Percentiles rank a stretch among this genome's conserved stretches.
Evolutionary conservation across 1,284 basidiomycete genomes (phyloP).

Genomic region (Leccinum colubrinum): DNA sequence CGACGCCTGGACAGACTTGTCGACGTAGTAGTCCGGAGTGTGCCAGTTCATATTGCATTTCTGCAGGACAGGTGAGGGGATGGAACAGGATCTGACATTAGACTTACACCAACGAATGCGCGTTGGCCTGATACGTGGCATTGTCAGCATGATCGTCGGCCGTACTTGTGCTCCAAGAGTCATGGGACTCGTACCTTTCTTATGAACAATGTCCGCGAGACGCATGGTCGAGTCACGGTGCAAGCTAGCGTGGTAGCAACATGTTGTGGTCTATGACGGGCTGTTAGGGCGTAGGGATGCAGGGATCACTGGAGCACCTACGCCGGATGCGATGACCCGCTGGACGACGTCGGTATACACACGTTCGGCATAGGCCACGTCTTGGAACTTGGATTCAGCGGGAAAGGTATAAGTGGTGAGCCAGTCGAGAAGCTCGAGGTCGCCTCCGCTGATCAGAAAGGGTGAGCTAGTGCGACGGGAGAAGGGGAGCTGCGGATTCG

Average conservation of each 20-base stretch:
- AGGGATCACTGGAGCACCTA: constrained; percentile 38
- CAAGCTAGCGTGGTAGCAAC: constrained; percentile 88
- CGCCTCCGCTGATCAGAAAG: constrained; percentile 55
- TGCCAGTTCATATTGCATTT: constrained; percentile 95
- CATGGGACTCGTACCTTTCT: constrained; percentile 46
- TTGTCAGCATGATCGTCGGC: neutral
- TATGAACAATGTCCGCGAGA: constrained; percentile 75
- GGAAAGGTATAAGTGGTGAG: constrained; percentile 87
- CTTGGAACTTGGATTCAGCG: constrained; percentile 78
- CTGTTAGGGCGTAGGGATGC: neutral
- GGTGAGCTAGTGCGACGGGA: constrained; percentile 4
- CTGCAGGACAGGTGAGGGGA: constrained; percentile 38
- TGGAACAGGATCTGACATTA: neutral
- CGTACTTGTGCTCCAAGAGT: neutral
- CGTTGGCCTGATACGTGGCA: constrained; percentile 64
- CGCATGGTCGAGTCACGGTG: constrained; percentile 82
- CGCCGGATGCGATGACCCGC: constrained; percentile 75
- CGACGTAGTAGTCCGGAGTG: constrained; percentile 70
- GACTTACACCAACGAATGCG: constrained; percentile 76
- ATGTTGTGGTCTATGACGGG: constrained; percentile 77
- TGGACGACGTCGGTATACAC: constrained; percentile 77
- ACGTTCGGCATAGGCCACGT: constrained; percentile 67
- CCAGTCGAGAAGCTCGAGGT: constrained; percentile 92
- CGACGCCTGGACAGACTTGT: constrained; percentile 58
- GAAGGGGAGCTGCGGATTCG: constrained; percentile 19